Evolutionary conservation across 495 filamentous ascomycete species (phyloP), one percentile per base, ranked within the genome.

Genomic region (Cercophora samala): DNA sequence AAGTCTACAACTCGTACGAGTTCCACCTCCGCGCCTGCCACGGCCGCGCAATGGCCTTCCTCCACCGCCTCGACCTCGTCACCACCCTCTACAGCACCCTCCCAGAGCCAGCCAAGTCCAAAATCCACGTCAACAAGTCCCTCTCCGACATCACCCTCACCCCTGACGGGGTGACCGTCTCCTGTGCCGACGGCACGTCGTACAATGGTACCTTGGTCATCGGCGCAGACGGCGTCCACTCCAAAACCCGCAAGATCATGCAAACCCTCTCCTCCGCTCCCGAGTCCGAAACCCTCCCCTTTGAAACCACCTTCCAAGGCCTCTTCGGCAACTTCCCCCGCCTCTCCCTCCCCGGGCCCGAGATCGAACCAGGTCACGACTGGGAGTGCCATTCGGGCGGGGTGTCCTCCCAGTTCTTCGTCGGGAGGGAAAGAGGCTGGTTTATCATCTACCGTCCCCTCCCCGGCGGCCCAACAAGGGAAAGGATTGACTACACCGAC

Each of bases 221-320:
- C 22, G 85, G 84, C 4, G 81, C 79, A 15, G 85, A 87, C 68
- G 85, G 85, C 21, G 78, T 83, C 32, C 79, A 83, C 69, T 82
- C 78, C 59, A 74, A 77, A 8, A 75, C 80, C 13, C 77, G 83
- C 4, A 68, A 78, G 19, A 75, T 75, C 25, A 71, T 24, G 67
- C 66, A 59, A 8, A 6, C 18, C 19, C 19, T 59, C 18, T 22
- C 56, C 24, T 4, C 3, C 56, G 26, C 26, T 8, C 26, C 26
- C 4, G 26, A 29, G 26, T 17, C 13, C 56, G 56, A 59, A 26
- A 15, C 18, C 24, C 67, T 22, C 15, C 74, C 75, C 6, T 78
- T 65, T 53, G 56, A 69, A 29, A 72, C 55, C 42, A 75, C 74
- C 37, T 73, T 73, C 66, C 68, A 77, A 64, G 54, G 74, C 72